Evolutionary conservation across 768 basidiomycete species (phyloP).

Genomic region (Boletus vermiculosoides): DNA sequence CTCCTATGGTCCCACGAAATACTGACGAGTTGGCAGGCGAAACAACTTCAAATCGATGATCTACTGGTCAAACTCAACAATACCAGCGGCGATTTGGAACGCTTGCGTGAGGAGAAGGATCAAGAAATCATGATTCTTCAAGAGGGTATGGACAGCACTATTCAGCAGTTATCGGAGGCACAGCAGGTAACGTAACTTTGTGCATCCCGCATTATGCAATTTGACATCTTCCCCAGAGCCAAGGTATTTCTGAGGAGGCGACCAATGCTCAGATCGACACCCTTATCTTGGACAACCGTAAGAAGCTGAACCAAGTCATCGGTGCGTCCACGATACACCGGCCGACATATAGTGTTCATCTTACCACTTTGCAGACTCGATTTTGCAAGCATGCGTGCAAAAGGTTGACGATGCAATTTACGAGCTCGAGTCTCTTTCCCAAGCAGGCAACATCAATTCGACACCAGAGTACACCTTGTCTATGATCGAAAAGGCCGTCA

Average conservation of each 20-base stretch:
- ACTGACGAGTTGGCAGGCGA: conserved; percentile 54
- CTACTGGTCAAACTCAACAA: conserved; percentile 77
- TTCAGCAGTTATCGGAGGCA: conserved; percentile 81
- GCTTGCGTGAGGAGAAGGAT: conserved; percentile 91
- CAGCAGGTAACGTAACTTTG: conserved; percentile 63
- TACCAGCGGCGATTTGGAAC: conserved; percentile 73
- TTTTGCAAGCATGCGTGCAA: conserved; percentile 92
- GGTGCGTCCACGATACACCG: conserved; percentile 43
- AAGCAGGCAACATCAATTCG: conserved; percentile 93
- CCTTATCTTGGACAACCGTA: conserved; percentile 92
- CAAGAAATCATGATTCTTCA: conserved; percentile 94
- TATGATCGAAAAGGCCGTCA: conserved; percentile 96
- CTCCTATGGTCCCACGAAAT: neutral
- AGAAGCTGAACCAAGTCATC: conserved; percentile 97
- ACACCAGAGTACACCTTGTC: conserved; percentile 98
- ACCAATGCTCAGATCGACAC: conserved; percentile 97
- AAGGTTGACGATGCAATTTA: conserved; percentile 98
- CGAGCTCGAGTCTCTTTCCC: conserved; percentile 94
- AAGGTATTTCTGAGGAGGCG: conserved; percentile 82
- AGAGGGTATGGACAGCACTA: conserved; percentile 91
- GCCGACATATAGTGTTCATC: conserved; percentile 10
- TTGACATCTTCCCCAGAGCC: conserved; percentile 49
- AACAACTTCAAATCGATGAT: conserved; percentile 97
- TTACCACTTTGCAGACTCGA: conserved; percentile 68
- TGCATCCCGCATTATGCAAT: neutral